Base-by-base conservation (phyloP, 2,329 filamentous ascomycete species). In the Hypoxylon rubiginosum region DNA sequence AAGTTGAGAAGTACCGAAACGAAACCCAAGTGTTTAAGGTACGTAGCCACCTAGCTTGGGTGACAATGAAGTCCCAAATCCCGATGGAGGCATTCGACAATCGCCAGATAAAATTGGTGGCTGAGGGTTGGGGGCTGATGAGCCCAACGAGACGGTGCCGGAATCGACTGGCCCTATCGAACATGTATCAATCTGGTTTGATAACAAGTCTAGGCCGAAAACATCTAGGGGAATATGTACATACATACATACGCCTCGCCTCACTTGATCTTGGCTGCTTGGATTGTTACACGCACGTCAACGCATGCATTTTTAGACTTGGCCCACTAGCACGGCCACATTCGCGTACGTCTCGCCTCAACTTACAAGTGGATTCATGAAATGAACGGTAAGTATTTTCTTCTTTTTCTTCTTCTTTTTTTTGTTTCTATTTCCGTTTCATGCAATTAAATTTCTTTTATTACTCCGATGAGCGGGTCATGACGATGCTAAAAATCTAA, bases 211-310 rank as follows among this genome's bases (percentile, higher is more conserved):
- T 64, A 62, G 66, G 68, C 54, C 51, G 32, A 62, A 64, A 64
- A 64, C 64, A 66, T 21, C 24, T 49, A 28, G 46, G 46, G 39
- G 58, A 70, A 66, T 70, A 67, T 60, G 28, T 41, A 41, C 65
- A 65, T 71, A 75, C 74, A 74, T 74, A 75, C 74, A 75, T 74
- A 71, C 61, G 71, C 64, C 67, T 62, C 66, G 64, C 72, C 76
- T 78, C 74, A 77, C 75, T 77, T 72, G 70, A 74, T 60, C 50
- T 71, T n/a, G n/a, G n/a, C n/a, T n/a, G n/a, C n/a, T n/a, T 67
- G 62, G 61, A 67, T 63, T 11, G 69, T 72, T 64, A 69, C 63
- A 72, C 69, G 48, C 66, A 54, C 34, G 30, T 56, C 66, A 67
- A 55, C 65, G 21, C 58, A 57, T 55, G 21, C 39, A 46, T 63